Evolutionary conservation across 768 basidiomycete genomes (phyloP).

Genomic region (Termitomyces sp.): DNA sequence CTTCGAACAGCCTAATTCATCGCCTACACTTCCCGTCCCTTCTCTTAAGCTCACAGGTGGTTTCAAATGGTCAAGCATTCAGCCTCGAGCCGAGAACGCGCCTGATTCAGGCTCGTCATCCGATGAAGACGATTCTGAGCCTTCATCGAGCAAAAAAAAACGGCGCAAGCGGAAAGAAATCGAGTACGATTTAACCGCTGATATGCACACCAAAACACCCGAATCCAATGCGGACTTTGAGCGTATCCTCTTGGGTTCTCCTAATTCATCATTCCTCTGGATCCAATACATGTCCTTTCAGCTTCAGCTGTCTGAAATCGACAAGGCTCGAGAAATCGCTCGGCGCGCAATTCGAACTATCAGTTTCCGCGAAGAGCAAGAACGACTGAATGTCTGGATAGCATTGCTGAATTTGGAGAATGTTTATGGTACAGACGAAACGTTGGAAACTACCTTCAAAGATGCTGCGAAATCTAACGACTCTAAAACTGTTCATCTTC

Average conservation of each 20-base stretch:
- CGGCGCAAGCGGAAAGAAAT: conserved; percentile 68
- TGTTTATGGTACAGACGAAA: conserved; percentile 82
- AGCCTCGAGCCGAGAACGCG: conserved; percentile 32
- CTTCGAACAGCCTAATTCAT: conserved; percentile 3
- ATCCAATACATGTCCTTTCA: conserved; percentile 99
- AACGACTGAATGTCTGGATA: conserved; percentile 97
- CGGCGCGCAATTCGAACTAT: conserved; percentile 83
- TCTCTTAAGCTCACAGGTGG: conserved; percentile 55
- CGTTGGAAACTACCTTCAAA: conserved; percentile 78
- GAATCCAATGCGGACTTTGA: conserved; percentile 96
- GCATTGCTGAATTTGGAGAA: conserved; percentile 95
- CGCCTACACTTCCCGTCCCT: conserved; percentile 19
- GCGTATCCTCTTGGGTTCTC: conserved; percentile 85
- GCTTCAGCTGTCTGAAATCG: conserved; percentile 92
- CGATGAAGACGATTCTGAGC: conserved; percentile 46
- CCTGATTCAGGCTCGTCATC: conserved; percentile 40
- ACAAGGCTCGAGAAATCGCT: conserved; percentile 88
- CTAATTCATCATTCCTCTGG: conserved; percentile 97
- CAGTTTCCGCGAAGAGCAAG: conserved; percentile 93
- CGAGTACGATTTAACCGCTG: conserved; percentile 79
- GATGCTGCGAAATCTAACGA: conserved; percentile 91
- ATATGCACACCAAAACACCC: conserved; percentile 81
- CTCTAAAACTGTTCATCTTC: conserved; percentile 84
- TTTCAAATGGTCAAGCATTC: conserved; percentile 67
- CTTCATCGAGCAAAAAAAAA: conserved; percentile 53